Base-by-base conservation (phyloP, 495 filamentous ascomycete genomes). In the Penicillium paradoxum region DNA sequence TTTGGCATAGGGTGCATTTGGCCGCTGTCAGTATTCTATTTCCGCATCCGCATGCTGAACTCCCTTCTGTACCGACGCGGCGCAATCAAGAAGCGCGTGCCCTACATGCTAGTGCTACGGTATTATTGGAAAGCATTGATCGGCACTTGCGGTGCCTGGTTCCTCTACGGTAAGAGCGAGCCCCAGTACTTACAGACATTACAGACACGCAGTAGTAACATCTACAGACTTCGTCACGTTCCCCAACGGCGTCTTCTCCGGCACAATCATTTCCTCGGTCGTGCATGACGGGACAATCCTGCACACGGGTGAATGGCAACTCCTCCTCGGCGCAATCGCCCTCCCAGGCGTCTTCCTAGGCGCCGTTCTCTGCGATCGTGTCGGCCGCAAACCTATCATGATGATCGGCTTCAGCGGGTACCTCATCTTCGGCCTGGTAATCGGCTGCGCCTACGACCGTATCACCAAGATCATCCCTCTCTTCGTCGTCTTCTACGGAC, bases 381-480 rank as follows among this genome's bases (percentile, higher is more conserved):
- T 79, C 15, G 78, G 78, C 4, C 69, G 78, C 0, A 77, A 78
- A 46, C 64, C 70, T 4, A 72, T 72, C n/a, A 79, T 79, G 75
- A 79, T 79, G 73, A 55, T 81, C 9, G 78, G 77, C 1, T 81
- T 79, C 54, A 68, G 59, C 21, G 73, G 75, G n/a, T 78, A 79
- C 19, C 58, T 78, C 14, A 48, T 81, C 40, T 78, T 80, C 36
- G 78, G 78, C 0, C 59, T 81, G 6, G 78, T 79, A 42, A 78
- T 80, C 21, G 76, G 78, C 13, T 68, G 73, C 38, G 62, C 74
- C 14, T 79, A 76, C 40, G 58, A 77, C 10, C 63, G 69, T 15
- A 68, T 80, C 45, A 76, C 68, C 6, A 77, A 76, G 42, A 77
- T 79, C 39, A 49, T 77, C 0, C 78, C 77, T 2, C 66, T 79